phyloP scores from a whole-genome alignment of 345 rosid species.

The Toxicodendron radicans region DNA sequence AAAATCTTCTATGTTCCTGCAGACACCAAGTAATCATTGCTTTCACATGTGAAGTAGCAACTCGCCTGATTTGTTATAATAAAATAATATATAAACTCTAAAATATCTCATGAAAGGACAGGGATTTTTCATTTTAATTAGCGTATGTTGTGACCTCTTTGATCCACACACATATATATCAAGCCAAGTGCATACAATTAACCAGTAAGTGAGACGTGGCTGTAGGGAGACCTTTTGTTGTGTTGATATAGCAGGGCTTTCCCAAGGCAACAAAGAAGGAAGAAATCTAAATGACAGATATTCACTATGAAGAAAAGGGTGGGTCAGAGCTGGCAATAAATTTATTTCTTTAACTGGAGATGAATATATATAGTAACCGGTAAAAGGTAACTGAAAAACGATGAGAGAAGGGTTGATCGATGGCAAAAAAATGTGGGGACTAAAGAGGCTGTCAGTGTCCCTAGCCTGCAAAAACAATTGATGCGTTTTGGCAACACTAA shows the following conservation, averaged over 20 bases:
- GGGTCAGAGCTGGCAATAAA: background rate
- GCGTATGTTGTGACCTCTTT: background rate
- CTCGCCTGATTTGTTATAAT: background rate
- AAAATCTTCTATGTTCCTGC: background rate
- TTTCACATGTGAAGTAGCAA: background rate
- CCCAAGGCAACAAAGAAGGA: background rate
- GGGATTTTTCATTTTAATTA: background rate
- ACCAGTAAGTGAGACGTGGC: background rate
- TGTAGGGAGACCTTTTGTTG: conserved; percentile 7
- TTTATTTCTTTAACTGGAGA: background rate
- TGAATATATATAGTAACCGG: background rate
- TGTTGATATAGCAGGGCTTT: background rate
- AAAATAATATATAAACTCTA: background rate
- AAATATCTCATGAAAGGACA: background rate
- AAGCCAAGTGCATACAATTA: background rate
- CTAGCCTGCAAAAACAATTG: conserved; percentile 16
- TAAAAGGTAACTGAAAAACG: background rate
- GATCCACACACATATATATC: background rate
- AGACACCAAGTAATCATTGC: background rate
- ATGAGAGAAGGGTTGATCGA: background rate
- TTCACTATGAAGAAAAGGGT: background rate
- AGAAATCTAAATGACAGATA: conserved; percentile 15
- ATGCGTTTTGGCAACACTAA: conserved; percentile 27
- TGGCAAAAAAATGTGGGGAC: conserved; percentile 22
- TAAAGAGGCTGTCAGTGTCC: conserved; percentile 19